Conservation (phyloP, 768 basidiomycete genomes). For the Lentinus brumalis region DNA sequence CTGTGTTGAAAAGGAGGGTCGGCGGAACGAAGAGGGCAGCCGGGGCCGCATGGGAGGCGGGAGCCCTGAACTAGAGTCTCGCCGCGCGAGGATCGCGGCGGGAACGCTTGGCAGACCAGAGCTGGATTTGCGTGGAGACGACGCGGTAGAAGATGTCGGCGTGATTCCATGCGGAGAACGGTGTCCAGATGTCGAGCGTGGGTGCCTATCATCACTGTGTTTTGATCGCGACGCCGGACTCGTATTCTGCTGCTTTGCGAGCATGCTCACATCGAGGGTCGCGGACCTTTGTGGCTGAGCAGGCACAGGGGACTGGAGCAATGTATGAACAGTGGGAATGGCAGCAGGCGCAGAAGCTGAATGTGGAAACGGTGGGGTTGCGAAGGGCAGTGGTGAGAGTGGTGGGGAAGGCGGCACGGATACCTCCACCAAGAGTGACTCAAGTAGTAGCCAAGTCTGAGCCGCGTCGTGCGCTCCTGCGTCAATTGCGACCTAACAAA, state of each 20-base stretch:
- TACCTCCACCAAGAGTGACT: constrained; percentile 54
- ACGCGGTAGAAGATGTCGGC: constrained; percentile 27
- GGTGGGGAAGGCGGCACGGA: constrained; percentile 34
- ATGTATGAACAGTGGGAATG: constrained; percentile 33
- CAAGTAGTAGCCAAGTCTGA: constrained; percentile 69
- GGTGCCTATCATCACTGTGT: constrained; percentile 12
- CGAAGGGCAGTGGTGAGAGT: constrained; percentile 24
- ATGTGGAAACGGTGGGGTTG: constrained; percentile 33
- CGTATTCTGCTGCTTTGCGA: constrained; percentile 5
- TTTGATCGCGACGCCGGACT: constrained; percentile 24
- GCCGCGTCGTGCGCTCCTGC: constrained; percentile 57
- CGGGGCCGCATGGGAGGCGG: constrained; percentile 23
- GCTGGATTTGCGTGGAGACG: constrained; percentile 25
- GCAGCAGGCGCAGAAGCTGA: constrained; percentile 46
- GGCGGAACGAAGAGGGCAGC: constrained; percentile 37
- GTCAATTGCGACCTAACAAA: constrained; percentile 46
- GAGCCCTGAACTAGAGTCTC: constrained; percentile 19
- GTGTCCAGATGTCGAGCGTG: constrained; percentile 18
- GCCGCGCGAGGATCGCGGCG: constrained; percentile 23
- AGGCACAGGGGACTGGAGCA: constrained; percentile 24
- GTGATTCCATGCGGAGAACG: constrained; percentile 25
- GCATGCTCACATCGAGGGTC: constrained; percentile 3
- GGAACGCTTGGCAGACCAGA: constrained; percentile 22
- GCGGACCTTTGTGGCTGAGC: constrained; percentile 10
- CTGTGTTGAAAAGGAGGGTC: constrained; percentile 43